Evolutionary conservation across 345 rosid genomes (phyloP).

Genomic region (Acer yangbiense): DNA sequence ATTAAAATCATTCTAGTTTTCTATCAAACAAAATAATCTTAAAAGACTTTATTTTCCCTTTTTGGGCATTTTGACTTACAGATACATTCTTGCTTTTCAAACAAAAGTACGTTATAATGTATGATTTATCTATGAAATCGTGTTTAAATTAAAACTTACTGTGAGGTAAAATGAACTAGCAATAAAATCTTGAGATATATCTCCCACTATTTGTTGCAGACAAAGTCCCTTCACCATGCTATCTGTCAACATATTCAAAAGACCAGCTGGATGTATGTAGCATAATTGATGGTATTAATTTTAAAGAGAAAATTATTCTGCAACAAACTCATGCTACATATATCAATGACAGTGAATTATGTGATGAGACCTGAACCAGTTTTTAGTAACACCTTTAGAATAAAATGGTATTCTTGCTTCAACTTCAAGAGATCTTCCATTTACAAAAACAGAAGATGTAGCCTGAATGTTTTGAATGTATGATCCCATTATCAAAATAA

Average conservation of each 20-base stretch:
- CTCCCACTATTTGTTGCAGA: slow-evolving; percentile 42
- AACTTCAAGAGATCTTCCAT: not conserved
- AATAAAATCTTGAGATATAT: slow-evolving; percentile 46
- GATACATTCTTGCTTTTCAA: not conserved
- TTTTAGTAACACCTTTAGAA: not conserved
- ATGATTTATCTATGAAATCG: not conserved
- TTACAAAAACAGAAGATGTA: not conserved
- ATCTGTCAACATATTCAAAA: slow-evolving; percentile 41
- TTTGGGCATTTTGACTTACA: not conserved
- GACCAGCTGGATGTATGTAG: slow-evolving; percentile 48
- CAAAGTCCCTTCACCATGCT: slow-evolving; percentile 52
- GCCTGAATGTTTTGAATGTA: not conserved
- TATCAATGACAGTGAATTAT: not conserved
- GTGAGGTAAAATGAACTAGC: slow-evolving; percentile 49
- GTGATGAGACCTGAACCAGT: not conserved
- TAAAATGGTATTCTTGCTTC: not conserved
- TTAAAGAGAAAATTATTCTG: not conserved
- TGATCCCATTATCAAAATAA: slow-evolving; percentile 6
- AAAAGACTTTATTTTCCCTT: not conserved
- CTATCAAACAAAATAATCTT: too few relatives aligned
- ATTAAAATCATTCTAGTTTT: too few relatives aligned
- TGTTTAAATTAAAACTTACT: slow-evolving; percentile 40
- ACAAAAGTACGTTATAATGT: not conserved
- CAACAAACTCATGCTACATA: not conserved
- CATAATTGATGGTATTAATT: slow-evolving; percentile 7